Evolutionary conservation across 257 asterid species (phyloP).

Genomic region (Solanum bulbocastanum): DNA sequence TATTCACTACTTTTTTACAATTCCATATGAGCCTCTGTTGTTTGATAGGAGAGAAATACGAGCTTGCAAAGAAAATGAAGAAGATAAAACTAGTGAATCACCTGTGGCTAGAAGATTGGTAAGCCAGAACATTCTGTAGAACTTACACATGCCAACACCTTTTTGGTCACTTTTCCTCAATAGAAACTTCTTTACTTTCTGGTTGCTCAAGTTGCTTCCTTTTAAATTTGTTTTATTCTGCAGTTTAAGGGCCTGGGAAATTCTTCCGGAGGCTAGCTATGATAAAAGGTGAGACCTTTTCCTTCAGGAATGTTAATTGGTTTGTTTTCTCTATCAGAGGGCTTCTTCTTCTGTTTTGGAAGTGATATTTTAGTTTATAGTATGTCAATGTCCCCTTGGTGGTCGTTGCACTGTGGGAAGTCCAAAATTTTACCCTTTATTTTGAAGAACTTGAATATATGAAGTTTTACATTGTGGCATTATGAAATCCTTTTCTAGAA

Average conservation of each 20-base stretch:
- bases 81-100: conserved; percentile 80
- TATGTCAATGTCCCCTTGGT: neutral
- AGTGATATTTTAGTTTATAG: neutral
- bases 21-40: neutral
- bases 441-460: neutral
- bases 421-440: neutral
- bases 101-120: conserved; percentile 93
- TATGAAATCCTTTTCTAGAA: neutral
- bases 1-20: neutral
- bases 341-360: neutral
- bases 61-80: conserved; percentile 64
- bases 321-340: neutral
- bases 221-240: neutral
- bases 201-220: neutral
- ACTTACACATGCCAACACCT: neutral
- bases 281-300: conserved; percentile 48
- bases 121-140: neutral
- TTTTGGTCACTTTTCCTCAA: neutral
- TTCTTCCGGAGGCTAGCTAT: conserved; percentile 77
- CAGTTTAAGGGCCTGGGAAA: conserved; percentile 85
- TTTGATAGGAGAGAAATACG: conserved; percentile 73
- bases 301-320: neutral
- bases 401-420: neutral
- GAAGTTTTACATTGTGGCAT: neutral
- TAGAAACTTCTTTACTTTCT: neutral